These are phyloP conservation scores for Exophiala dermatitidis DNA, from an alignment of 2,329 filamentous ascomycete genomes.

Conservation along the genomic window DNA sequence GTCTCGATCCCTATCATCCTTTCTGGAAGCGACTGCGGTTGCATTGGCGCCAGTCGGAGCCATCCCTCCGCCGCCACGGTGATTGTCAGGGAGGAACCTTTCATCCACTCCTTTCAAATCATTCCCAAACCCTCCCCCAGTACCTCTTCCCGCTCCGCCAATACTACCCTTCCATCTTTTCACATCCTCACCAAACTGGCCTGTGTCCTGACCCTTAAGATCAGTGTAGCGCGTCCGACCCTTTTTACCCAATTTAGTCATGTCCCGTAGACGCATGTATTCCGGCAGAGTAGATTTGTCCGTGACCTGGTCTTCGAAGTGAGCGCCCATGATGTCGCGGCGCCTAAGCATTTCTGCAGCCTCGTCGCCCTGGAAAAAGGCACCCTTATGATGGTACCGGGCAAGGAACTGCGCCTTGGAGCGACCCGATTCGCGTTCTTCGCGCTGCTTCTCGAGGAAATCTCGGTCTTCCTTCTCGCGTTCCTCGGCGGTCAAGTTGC, in stretches of 20 bases:
- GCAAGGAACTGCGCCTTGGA: constrained; percentile 87
- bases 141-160: constrained; percentile 16
- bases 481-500: constrained; percentile 80
- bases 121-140: constrained; percentile 17
- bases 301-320: constrained; percentile 73
- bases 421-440: constrained; percentile 64
- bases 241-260: constrained; percentile 89
- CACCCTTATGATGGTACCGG: constrained; percentile 93
- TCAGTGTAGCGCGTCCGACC: constrained; percentile 86
- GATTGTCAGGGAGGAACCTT: constrained; percentile 41
- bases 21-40: constrained; percentile 35
- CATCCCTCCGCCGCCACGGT: constrained; percentile 29
- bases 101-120: constrained; percentile 39
- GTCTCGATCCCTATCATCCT: constrained; percentile 26
- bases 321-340: constrained; percentile 77
- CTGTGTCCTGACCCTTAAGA: constrained; percentile 82
- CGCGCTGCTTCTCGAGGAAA: constrained; percentile 68
- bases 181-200: constrained; percentile 62
- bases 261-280: constrained; percentile 86
- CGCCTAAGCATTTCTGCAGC: constrained; percentile 67
- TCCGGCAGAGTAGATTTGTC: constrained; percentile 80
- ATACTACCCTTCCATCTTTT: constrained; percentile 32
- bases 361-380: constrained; percentile 82
- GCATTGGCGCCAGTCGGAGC: constrained; percentile 43
- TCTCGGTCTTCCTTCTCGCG: constrained; percentile 75